These are phyloP conservation scores for Pulicaria dysenterica DNA, from an alignment of 129 eudicot species.

Conservation along the genomic window DNA sequence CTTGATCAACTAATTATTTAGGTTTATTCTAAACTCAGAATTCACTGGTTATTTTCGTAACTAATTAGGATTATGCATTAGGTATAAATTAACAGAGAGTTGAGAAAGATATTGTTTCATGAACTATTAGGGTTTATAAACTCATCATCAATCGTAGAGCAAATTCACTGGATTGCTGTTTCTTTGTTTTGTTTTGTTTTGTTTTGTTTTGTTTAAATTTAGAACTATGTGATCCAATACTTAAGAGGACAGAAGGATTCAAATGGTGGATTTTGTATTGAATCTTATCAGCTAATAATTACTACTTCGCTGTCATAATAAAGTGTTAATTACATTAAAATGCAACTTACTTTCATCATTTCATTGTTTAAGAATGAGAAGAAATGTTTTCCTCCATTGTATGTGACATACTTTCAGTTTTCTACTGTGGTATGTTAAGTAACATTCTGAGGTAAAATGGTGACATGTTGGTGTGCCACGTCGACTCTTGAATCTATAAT, in stretches of 20 bases:
- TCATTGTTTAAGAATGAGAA: too few species aligned
- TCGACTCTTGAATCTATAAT: neutral
- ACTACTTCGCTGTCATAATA: too few species aligned
- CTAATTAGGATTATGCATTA: slow-evolving; percentile 11
- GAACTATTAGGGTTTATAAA: slow-evolving; percentile 18
- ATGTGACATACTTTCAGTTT: too few species aligned
- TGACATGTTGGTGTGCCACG: neutral
- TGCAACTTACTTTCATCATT: too few species aligned
- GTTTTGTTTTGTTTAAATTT: slow-evolving; percentile 1
- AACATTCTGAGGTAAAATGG: neutral
- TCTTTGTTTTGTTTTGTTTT: slow-evolving; percentile 10
- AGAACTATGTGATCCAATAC: slow-evolving; percentile 20
- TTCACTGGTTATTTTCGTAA: neutral
- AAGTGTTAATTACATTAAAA: too few species aligned
- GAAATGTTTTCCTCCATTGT: too few species aligned
- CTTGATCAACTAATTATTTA: neutral
- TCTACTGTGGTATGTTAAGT: too few species aligned
- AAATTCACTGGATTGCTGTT: slow-evolving; percentile 13
- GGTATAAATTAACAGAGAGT: slow-evolving; percentile 2
- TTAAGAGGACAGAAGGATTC: neutral
- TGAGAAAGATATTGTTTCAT: neutral
- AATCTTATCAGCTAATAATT: neutral
- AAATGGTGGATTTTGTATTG: neutral
- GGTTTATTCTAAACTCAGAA: slow-evolving; percentile 11
- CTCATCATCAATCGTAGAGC: neutral